Percentiles rank a stretch among this genome's conserved stretches.
Evolutionary conservation across 306 rosid species (phyloP).

Genomic region (Cyclanthera cordifolia): DNA sequence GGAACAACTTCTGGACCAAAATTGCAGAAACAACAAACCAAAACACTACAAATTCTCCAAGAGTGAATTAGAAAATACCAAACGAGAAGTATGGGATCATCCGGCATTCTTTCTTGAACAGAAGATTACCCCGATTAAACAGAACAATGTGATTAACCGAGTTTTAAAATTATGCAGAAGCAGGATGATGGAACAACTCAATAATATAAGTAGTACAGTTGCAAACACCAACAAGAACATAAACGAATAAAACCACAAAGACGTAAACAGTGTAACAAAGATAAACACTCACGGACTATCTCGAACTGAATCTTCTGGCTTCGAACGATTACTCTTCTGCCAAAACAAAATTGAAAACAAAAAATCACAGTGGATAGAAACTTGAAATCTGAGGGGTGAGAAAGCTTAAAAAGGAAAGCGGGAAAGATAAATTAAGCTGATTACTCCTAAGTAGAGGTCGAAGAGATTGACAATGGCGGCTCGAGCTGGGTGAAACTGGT

Average conservation of each 20-base stretch:
- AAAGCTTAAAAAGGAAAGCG: neutral
- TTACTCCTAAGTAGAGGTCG: constrained; percentile 82
- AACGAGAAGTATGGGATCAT: neutral
- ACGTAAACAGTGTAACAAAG: neutral
- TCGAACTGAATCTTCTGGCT: constrained; percentile 45
- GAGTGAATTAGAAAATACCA: neutral
- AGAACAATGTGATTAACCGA: neutral
- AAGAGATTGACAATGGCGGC: constrained; percentile 68
- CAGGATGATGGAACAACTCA: neutral
- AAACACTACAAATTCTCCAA: neutral
- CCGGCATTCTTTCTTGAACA: neutral
- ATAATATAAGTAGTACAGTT: neutral
- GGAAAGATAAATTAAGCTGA: neutral
- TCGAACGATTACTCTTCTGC: constrained; percentile 55
- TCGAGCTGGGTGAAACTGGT: constrained; percentile 76
- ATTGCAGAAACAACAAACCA: neutral
- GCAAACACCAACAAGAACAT: neutral
- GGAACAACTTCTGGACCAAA: neutral
- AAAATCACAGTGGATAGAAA: neutral
- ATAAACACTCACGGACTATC: constrained; percentile 54
- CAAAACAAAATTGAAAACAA: neutral
- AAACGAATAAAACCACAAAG: neutral
- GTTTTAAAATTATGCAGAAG: neutral
- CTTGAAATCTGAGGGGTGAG: neutral
- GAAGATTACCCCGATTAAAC: neutral